Evolutionary conservation across 129 eudicot species (phyloP).

Genomic region (Pseudognaphalium luteoalbum): DNA sequence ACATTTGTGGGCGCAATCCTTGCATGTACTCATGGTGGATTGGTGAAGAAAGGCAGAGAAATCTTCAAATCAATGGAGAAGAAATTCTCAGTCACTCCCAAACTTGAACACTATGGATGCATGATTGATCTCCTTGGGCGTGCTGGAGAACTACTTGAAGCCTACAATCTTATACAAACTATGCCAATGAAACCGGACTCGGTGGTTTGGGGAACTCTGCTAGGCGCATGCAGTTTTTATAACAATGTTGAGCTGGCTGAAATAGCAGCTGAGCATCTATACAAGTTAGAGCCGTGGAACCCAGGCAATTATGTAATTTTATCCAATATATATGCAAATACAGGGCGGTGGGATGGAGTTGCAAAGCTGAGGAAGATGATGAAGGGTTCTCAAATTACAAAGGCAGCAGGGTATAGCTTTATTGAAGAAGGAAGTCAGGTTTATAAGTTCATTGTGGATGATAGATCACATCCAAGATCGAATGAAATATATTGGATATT

Average conservation of each 20-base stretch:
- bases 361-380: conserved; percentile 65
- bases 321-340: conserved; percentile 65
- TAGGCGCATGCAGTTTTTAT: conserved; percentile 75
- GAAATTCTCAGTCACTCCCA: conserved; percentile 44
- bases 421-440: conserved; percentile 62
- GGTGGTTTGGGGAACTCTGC: conserved; percentile 67
- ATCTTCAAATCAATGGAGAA: conserved; percentile 54
- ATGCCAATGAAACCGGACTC: conserved; percentile 76
- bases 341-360: conserved; percentile 61
- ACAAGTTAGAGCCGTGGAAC: conserved; percentile 69
- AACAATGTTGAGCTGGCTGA: conserved; percentile 57
- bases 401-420: conserved; percentile 70
- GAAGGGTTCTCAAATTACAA: conserved; percentile 51
- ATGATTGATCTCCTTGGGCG: conserved; percentile 80
- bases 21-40: conserved; percentile 77
- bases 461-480: conserved; percentile 62
- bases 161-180: conserved; percentile 48
- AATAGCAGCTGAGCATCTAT: conserved; percentile 56
- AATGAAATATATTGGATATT: conserved; percentile 53
- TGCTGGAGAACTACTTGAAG: conserved; percentile 59
- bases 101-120: conserved; percentile 74
- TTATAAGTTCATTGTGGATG: conserved; percentile 70
- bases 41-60: conserved; percentile 55
- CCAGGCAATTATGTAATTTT: conserved; percentile 80
- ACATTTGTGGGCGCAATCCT: conserved; percentile 67